phyloP scores from a whole-genome alignment of 257 asterid genomes.

The Solanum clarkiae region DNA sequence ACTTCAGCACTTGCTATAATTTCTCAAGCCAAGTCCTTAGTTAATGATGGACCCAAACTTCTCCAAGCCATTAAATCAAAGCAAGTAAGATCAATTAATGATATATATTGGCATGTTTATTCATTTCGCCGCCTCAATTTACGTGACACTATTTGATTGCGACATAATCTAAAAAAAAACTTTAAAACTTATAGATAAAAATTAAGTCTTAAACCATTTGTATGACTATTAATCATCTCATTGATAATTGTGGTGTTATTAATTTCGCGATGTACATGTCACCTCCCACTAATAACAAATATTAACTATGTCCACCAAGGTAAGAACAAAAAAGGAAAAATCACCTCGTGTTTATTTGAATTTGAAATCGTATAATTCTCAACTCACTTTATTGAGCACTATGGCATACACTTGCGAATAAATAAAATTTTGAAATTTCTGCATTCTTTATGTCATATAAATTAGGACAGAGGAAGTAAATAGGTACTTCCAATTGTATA shows the following conservation, averaged over 20 bases:
- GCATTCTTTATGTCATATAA: not conserved
- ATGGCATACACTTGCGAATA: no score
- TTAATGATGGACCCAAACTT: slow-evolving; percentile 33
- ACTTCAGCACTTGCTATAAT: slow-evolving; percentile 27
- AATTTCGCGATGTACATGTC: no score
- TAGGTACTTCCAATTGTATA: not conserved
- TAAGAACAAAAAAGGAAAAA: no score
- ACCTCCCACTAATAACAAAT: no score
- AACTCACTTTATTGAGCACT: no score
- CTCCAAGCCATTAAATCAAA: slow-evolving; percentile 48
- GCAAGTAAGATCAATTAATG: slow-evolving; percentile 32
- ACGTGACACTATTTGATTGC: not conserved
- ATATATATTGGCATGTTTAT: not conserved
- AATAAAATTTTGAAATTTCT: no score
- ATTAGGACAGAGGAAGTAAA: no score
- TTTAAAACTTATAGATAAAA: not conserved
- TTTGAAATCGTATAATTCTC: no score
- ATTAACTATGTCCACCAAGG: no score
- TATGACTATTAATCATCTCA: not conserved
- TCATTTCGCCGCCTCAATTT: not conserved
- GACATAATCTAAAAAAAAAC: no score
- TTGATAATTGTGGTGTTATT: no score
- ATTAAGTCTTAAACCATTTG: not conserved
- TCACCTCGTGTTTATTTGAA: no score
- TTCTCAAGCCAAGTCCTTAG: slow-evolving; percentile 45